Conservation (phyloP, 2,329 filamentous ascomycete genomes). For the Cercospora sesami region DNA sequence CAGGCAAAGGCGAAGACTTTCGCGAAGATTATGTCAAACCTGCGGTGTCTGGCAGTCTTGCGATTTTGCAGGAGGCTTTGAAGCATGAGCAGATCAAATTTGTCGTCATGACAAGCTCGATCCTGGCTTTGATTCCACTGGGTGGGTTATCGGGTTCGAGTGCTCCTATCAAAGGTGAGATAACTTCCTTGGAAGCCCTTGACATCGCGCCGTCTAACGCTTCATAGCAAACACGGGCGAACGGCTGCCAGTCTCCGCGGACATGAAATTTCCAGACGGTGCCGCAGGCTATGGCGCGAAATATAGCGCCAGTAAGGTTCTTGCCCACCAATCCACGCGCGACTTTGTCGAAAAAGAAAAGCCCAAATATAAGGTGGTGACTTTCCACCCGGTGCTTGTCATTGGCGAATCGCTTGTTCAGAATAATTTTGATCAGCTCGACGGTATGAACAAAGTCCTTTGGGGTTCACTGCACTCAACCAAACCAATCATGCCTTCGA, state of each 20-base stretch:
- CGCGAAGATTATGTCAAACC: constrained; percentile 33
- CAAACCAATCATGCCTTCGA: constrained; percentile 22
- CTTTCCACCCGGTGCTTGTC: constrained; percentile 34
- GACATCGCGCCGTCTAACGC: background rate
- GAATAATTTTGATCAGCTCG: constrained; percentile 21
- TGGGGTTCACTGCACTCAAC: constrained; percentile 10
- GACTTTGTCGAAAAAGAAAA: constrained; percentile 28
- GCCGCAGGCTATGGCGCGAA: constrained; percentile 29
- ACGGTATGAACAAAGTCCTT: constrained; percentile 31
- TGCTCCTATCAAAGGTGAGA: background rate
- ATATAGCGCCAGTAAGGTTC: constrained; percentile 27
- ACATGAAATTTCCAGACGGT: constrained; percentile 8
- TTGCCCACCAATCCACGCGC: constrained; percentile 35
- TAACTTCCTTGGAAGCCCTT: background rate
- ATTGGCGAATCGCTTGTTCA: constrained; percentile 32
- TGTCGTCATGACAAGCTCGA: constrained; percentile 34
- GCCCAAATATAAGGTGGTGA: constrained; percentile 31
- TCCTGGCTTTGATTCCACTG: constrained; percentile 23
- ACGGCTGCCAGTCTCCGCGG: background rate
- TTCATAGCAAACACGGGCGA: background rate
- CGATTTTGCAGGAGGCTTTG: constrained; percentile 32
- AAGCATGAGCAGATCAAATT: constrained; percentile 31
- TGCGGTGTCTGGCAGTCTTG: constrained; percentile 33
- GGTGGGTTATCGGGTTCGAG: constrained; percentile 3
- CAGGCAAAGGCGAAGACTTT: constrained; percentile 21